Evolutionary conservation across 2,329 filamentous ascomycete genomes (phyloP).

Genomic region (Aspergillus felis): DNA sequence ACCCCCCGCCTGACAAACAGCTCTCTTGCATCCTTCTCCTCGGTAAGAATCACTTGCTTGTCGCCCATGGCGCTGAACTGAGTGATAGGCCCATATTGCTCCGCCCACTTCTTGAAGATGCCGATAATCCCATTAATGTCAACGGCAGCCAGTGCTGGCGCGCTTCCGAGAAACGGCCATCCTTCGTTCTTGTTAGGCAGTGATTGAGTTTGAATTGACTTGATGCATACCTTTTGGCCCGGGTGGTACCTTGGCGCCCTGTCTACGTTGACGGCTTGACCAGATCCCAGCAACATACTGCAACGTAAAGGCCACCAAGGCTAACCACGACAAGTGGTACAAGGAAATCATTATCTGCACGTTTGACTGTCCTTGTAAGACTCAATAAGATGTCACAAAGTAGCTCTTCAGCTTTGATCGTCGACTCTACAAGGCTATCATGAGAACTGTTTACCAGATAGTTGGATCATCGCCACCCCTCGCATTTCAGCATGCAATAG

Average conservation of each 20-base stretch:
- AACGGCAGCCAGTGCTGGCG: background rate
- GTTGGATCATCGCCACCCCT: background rate
- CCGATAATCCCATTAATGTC: background rate
- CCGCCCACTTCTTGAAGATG: background rate
- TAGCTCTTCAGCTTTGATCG: background rate
- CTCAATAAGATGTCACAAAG: background rate
- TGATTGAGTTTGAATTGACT: background rate
- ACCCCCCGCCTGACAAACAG: slow-evolving; percentile 3
- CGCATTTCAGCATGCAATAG: background rate
- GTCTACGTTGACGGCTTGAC: background rate
- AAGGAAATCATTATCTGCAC: background rate
- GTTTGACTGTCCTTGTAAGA: background rate
- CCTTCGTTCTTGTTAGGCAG: background rate
- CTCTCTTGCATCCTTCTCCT: slow-evolving; percentile 3
- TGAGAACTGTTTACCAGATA: background rate
- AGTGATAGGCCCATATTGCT: slow-evolving; percentile 2
- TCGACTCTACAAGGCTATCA: background rate
- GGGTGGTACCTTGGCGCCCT: background rate
- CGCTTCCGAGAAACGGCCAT: background rate
- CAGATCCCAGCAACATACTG: background rate
- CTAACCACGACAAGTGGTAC: background rate
- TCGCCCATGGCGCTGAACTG: slow-evolving; percentile 3
- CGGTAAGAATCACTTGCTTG: slow-evolving; percentile 2
- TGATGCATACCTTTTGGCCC: background rate
- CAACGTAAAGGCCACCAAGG: background rate